phyloP scores from a whole-genome alignment of 768 basidiomycete genomes.

The Lactifluus rugatus region DNA sequence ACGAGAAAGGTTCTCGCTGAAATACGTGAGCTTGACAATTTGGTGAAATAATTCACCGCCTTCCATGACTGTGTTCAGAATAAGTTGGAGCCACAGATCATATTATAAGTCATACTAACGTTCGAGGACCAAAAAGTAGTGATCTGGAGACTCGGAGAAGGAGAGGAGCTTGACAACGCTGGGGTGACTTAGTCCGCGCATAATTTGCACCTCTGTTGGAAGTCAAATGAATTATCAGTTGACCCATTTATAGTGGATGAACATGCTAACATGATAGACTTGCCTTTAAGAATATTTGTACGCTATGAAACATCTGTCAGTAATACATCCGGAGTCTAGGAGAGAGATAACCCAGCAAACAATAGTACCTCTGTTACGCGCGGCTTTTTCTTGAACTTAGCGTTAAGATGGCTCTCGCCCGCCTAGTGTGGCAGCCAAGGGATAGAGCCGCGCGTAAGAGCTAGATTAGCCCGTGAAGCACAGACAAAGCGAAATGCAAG shows the following conservation, averaged over 20 bases:
- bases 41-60: slow-evolving; percentile 98
- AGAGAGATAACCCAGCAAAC: slow-evolving; percentile 17
- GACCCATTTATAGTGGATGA: not conserved
- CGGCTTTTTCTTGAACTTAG: slow-evolving; percentile 93
- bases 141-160: slow-evolving; percentile 86
- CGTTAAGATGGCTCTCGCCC: slow-evolving; percentile 87
- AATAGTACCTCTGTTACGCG: slow-evolving; percentile 91
- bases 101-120: slow-evolving; percentile 36
- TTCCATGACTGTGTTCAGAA: slow-evolving; percentile 66
- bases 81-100: not conserved
- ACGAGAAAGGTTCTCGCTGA: slow-evolving; percentile 92
- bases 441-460: slow-evolving; percentile 22
- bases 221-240: not conserved
- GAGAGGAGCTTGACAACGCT: slow-evolving; percentile 84
- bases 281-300: slow-evolving; percentile 93
- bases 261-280: slow-evolving; percentile 6
- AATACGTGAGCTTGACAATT: slow-evolving; percentile 98
- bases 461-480: slow-evolving; percentile 21
- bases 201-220: slow-evolving; percentile 91
- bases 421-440: slow-evolving; percentile 40
- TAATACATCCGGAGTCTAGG: slow-evolving; percentile 11
- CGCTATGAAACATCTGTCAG: slow-evolving; percentile 48
- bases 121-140: slow-evolving; percentile 93
- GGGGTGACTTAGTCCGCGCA: slow-evolving; percentile 91
- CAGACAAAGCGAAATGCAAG: slow-evolving; percentile 23